A percentile compares a stretch with the other conserved stretches of the same genome.
Evolutionary conservation across 2,329 filamentous ascomycete genomes (phyloP).

Genomic region (Fusarium hostae): DNA sequence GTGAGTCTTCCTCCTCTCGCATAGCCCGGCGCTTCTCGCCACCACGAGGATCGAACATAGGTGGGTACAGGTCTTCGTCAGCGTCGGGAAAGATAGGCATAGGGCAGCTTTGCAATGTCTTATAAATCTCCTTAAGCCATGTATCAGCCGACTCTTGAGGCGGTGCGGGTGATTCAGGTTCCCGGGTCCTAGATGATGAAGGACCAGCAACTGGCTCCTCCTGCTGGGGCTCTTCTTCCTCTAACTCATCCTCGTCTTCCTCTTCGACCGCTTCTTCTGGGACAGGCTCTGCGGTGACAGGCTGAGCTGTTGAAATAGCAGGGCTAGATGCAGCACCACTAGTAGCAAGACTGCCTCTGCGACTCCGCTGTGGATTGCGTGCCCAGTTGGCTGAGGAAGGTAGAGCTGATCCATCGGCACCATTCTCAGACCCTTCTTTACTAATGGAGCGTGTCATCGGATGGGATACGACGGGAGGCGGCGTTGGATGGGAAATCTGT

Average conservation of each 20-base stretch:
- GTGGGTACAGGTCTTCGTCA: slow-evolving; percentile 60
- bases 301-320: slow-evolving; percentile 70
- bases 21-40: slow-evolving; percentile 83
- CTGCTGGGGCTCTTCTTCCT: slow-evolving; percentile 35
- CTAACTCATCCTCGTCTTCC: slow-evolving; percentile 36
- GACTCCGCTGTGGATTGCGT: slow-evolving; percentile 73
- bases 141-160: slow-evolving; percentile 34
- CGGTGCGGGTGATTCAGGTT: slow-evolving; percentile 24
- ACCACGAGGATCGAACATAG: slow-evolving; percentile 83
- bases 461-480: slow-evolving; percentile 59
- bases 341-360: slow-evolving; percentile 81
- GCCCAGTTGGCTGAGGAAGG: slow-evolving; percentile 97
- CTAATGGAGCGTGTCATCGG: slow-evolving; percentile 81
- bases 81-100: slow-evolving; percentile 41
- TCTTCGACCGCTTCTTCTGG: slow-evolving; percentile 55
- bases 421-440: slow-evolving; percentile 77
- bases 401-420: slow-evolving; percentile 86
- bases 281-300: slow-evolving; percentile 62
- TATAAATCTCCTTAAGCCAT: slow-evolving; percentile 52
- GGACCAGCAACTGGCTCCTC: slow-evolving; percentile 46
- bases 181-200: slow-evolving; percentile 32
- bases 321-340: slow-evolving; percentile 87
- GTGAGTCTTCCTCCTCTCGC: slow-evolving; percentile 75
- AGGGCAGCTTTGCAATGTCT: slow-evolving; percentile 51
- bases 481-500: slow-evolving; percentile 53